These are phyloP conservation scores for Aspergillus egyptiacus DNA, from an alignment of 495 filamentous ascomycete species.

Conservation along the genomic window DNA sequence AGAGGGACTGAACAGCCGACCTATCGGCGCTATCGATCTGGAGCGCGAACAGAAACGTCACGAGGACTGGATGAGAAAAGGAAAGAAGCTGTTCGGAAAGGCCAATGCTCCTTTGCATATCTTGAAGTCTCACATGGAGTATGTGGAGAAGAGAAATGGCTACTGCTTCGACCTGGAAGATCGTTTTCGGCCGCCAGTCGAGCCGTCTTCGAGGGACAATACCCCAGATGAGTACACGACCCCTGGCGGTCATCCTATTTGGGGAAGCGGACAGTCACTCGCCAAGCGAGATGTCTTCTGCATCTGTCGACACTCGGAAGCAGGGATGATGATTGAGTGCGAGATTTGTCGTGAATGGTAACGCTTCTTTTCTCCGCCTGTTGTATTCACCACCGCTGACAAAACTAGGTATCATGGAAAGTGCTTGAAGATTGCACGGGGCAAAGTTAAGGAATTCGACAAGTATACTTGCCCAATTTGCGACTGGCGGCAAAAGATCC, in stretches of 20 bases:
- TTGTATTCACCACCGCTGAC: constrained; percentile 8
- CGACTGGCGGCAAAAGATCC: constrained; percentile 95
- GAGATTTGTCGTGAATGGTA: constrained; percentile 97
- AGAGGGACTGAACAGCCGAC: constrained; percentile 84
- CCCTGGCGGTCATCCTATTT: constrained; percentile 26
- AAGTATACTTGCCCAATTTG: constrained; percentile 98
- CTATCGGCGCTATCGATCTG: constrained; percentile 81
- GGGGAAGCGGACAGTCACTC: constrained; percentile 42
- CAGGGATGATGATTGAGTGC: constrained; percentile 99
- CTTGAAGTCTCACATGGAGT: constrained; percentile 86
- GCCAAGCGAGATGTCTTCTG: constrained; percentile 81
- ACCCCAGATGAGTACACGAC: constrained; percentile 59
- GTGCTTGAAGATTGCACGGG: constrained; percentile 94
- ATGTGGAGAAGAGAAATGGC: constrained; percentile 79
- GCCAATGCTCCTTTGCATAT: constrained; percentile 97
- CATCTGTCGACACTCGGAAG: constrained; percentile 87
- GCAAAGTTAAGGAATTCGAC: constrained; percentile 96
- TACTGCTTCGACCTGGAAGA: constrained; percentile 93
- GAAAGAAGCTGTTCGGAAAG: constrained; percentile 98
- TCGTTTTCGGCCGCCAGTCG: constrained; percentile 80
- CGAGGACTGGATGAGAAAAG: constrained; percentile 98
- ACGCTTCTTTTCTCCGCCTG: constrained; percentile 5
- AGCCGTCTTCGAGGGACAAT: constrained; percentile 82
- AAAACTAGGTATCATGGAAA: constrained; percentile 87
- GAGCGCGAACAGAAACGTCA: constrained; percentile 94